Conservation (phyloP, 2,329 filamentous ascomycete species). For the Pseudopyricularia cyperi region DNA sequence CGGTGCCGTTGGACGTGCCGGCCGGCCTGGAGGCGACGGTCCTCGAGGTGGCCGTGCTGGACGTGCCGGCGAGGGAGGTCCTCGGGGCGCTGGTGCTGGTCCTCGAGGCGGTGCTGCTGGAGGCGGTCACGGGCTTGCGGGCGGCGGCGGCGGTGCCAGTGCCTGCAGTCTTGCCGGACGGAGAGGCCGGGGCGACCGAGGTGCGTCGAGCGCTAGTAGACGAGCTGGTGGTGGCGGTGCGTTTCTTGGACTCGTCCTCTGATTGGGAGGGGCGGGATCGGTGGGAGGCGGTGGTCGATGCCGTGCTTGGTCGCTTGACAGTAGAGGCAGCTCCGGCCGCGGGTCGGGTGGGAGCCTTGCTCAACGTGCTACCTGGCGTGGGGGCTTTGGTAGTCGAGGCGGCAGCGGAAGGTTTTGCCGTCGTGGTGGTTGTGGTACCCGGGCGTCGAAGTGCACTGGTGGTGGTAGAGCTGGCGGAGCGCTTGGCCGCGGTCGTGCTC, state of each 20-base stretch:
- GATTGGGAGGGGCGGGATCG: constrained; percentile 20
- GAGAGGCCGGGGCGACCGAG: constrained; percentile 15
- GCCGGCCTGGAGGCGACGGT: constrained; percentile 19
- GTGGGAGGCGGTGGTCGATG: constrained; percentile 16
- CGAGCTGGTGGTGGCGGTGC: constrained; percentile 7
- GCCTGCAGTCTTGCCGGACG: constrained; percentile 11
- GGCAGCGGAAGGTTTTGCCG: constrained; percentile 18
- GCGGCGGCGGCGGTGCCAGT: constrained; percentile 16
- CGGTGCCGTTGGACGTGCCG: constrained; percentile 17
- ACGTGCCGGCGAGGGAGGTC: constrained; percentile 20
- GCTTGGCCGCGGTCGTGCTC: constrained; percentile 7
- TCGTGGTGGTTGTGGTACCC: constrained; percentile 9
- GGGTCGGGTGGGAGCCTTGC: constrained; percentile 18
- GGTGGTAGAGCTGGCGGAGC: constrained; percentile 8
- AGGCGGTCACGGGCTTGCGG: constrained; percentile 20
- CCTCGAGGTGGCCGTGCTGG: constrained; percentile 15
- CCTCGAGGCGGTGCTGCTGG: constrained; percentile 21
- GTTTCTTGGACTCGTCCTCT: constrained; percentile 23
- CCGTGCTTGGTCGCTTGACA: constrained; percentile 16
- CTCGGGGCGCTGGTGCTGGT: constrained; percentile 19
- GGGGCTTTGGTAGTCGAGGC: constrained; percentile 11
- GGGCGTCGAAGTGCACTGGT: constrained; percentile 11
- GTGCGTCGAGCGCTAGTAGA: constrained; percentile 16
- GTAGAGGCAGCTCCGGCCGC: constrained; percentile 12
- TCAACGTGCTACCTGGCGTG: constrained; percentile 12